Evolutionary conservation across 768 basidiomycete genomes (phyloP).

Genomic region (Macrolepiota dolichaula): DNA sequence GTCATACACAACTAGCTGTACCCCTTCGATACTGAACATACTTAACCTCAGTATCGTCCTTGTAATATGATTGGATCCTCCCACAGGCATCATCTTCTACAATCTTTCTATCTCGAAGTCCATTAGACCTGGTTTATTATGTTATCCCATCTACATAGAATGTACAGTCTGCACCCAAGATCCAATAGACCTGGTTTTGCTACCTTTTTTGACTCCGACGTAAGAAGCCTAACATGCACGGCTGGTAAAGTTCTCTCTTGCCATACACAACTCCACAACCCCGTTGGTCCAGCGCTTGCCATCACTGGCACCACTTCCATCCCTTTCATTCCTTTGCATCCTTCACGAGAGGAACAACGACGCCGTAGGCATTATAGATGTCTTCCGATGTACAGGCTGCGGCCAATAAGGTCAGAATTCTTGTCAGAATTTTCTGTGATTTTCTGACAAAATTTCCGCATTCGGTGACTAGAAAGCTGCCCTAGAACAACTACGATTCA

Average conservation of each 20-base stretch:
- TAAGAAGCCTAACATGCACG: constrained; percentile 23
- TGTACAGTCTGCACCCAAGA: not conserved
- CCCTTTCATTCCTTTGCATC: constrained; percentile 17
- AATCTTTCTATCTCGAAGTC: not conserved
- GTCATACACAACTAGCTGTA: too few relatives aligned
- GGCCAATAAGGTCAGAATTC: constrained; percentile 48
- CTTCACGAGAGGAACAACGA: constrained; percentile 13
- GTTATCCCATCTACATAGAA: not conserved
- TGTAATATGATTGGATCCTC: not conserved
- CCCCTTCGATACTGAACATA: too few relatives aligned
- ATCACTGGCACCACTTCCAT: constrained; percentile 22
- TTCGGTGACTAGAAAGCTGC: constrained; percentile 34
- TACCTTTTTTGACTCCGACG: constrained; percentile 52
- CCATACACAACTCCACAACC: constrained; percentile 11
- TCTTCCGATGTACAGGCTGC: constrained; percentile 42
- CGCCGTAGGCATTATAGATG: constrained; percentile 33
- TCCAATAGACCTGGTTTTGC: constrained; percentile 23
- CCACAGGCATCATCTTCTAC: not conserved
- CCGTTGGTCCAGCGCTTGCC: constrained; percentile 19
- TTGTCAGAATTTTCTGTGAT: constrained; percentile 5
- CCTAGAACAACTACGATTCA: constrained; percentile 46
- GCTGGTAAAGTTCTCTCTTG: constrained; percentile 11
- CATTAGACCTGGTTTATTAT: not conserved
- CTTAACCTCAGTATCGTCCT: too few relatives aligned
- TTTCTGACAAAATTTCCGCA: constrained; percentile 16